phyloP scores from a whole-genome alignment of 192 early-diverging fungal genomes.

The Backusella liffmaniae region DNA sequence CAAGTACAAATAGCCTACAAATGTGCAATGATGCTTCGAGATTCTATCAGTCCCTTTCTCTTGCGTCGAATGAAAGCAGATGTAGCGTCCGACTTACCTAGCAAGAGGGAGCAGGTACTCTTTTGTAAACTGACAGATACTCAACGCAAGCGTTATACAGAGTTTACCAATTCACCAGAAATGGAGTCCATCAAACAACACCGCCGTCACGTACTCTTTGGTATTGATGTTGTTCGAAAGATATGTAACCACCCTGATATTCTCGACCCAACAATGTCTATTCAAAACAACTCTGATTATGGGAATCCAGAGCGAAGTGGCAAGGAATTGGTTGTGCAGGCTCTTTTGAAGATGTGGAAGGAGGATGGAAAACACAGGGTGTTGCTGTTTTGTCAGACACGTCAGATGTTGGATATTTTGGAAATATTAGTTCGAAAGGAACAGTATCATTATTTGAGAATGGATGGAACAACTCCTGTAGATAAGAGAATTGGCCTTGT shows the following conservation, averaged over 20 bases:
- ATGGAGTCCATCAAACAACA: conserved; percentile 78
- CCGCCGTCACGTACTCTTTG: conserved; percentile 78
- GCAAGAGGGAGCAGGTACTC: conserved; percentile 89
- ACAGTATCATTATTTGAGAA: conserved; percentile 72
- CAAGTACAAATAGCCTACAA: conserved; percentile 94
- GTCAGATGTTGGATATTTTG: conserved; percentile 94
- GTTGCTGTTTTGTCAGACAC: conserved; percentile 91
- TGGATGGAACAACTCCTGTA: conserved; percentile 97
- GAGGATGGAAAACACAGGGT: conserved; percentile 72
- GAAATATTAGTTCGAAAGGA: conserved; percentile 66
- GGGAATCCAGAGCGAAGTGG: conserved; percentile 69
- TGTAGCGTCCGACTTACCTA: conserved; percentile 86
- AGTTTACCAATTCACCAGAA: conserved; percentile 71
- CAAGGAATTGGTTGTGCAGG: conserved; percentile 88
- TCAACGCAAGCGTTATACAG: conserved; percentile 72
- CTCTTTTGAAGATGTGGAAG: conserved; percentile 85
- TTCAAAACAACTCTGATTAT: conserved; percentile 50
- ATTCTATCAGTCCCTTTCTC: conserved; percentile 92
- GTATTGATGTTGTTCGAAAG: conserved; percentile 91
- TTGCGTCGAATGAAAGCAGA: conserved; percentile 90
- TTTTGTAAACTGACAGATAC: conserved; percentile 83
- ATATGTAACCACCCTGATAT: conserved; percentile 98
- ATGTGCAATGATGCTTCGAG: conserved; percentile 88
- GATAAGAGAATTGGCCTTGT: conserved; percentile 79
- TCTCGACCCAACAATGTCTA: conserved; percentile 33